phyloP scores from a whole-genome alignment of 192 early-diverging fungal genomes.

The Coemansia sp. region DNA sequence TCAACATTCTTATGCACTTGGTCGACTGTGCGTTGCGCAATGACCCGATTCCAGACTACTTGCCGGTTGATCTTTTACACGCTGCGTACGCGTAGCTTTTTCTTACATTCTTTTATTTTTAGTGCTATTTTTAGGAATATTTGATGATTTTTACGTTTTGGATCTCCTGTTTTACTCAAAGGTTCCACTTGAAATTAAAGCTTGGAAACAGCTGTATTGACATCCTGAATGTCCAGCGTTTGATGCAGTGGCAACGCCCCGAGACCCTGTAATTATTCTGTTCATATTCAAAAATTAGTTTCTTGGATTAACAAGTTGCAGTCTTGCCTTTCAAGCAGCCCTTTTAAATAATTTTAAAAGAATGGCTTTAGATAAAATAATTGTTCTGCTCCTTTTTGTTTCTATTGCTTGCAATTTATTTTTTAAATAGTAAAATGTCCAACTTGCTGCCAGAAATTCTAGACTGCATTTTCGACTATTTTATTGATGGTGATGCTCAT shows the following conservation, averaged over 20 bases:
- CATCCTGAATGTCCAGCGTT: no score
- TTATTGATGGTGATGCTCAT: no score
- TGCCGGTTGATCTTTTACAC: slow-evolving; percentile 37
- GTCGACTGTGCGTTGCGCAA: slow-evolving; percentile 27
- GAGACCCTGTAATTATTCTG: no score
- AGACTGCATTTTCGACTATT: neutral
- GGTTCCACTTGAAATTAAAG: neutral
- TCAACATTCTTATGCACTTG: slow-evolving; percentile 46
- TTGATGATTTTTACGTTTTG: neutral
- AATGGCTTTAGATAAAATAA: no score
- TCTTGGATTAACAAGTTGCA: no score
- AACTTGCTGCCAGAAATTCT: slow-evolving; percentile 1
- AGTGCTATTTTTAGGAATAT: neutral
- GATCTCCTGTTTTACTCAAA: neutral
- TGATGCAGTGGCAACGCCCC: no score
- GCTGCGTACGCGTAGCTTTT: slow-evolving; percentile 28
- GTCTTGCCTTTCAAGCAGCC: neutral
- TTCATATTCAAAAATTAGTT: no score
- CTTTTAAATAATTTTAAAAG: no score
- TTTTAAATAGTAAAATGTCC: neutral
- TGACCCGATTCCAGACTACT: slow-evolving; percentile 31
- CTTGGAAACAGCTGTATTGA: no score
- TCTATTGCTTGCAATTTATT: neutral
- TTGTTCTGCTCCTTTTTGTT: no score
- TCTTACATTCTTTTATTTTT: neutral